Conservation (phyloP, 208 protist genomes). For the Wallacemonas sp. region DNA sequence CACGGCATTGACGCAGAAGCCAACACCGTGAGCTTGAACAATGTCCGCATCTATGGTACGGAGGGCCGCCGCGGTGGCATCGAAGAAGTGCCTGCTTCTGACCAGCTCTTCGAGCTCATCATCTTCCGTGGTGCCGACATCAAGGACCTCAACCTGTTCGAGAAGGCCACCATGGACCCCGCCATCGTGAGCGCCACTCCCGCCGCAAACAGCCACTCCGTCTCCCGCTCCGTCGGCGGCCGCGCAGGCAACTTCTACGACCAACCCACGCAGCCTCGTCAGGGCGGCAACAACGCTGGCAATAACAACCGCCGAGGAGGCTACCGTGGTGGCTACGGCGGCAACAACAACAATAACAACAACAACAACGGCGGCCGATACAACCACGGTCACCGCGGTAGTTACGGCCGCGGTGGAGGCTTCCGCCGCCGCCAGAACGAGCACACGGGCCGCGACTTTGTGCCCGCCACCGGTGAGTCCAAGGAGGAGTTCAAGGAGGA, state of each 20-base stretch:
- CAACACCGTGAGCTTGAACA: conserved; percentile 86
- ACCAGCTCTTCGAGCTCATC: conserved; percentile 87
- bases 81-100: conserved; percentile 56
- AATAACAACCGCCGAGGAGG: conserved; percentile 16
- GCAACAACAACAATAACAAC: conserved; percentile 21
- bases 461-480: conserved; percentile 42
- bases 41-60: conserved; percentile 89
- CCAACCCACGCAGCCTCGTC: not conserved
- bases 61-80: conserved; percentile 67
- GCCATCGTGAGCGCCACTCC: conserved; percentile 72
- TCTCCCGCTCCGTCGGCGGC: conserved; percentile 1
- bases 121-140: conserved; percentile 90
- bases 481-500: conserved; percentile 89
- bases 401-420: conserved; percentile 51
- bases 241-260: conserved; percentile 19
- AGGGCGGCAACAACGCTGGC: conserved; percentile 22
- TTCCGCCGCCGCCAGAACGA: conserved; percentile 47
- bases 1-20: conserved; percentile 65
- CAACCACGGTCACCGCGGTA: conserved; percentile 21
- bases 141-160: conserved; percentile 81
- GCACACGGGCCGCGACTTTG: conserved; percentile 89
- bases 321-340: conserved; percentile 23
- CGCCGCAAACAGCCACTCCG: conserved; percentile 16
- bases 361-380: conserved; percentile 38
- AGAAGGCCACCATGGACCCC: conserved; percentile 57